Conservation (phyloP, 1,139 yeast species). For the Pichia sp. region DNA sequence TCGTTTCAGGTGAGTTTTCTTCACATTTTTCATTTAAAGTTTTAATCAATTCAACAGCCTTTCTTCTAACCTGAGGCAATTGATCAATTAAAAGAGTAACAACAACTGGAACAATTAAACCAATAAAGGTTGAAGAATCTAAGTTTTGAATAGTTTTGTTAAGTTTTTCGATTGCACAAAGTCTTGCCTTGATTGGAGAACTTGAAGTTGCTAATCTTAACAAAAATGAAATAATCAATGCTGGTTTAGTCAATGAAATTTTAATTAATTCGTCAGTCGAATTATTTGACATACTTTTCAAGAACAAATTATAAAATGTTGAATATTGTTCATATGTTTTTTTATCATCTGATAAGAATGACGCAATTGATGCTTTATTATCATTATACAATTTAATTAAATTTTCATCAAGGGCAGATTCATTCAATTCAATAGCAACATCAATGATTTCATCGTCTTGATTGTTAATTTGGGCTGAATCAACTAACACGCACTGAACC, state of each 20-base stretch:
- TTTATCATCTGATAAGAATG: conserved; percentile 34
- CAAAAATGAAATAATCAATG: conserved; percentile 43
- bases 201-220: conserved; percentile 50
- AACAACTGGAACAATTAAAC: conserved; percentile 39
- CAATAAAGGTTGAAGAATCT: conserved; percentile 23
- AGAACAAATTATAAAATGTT: conserved; percentile 37
- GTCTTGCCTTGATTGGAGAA: conserved; percentile 51
- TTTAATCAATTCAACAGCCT: conserved; percentile 28
- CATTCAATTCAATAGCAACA: conserved; percentile 19
- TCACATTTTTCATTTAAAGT: conserved; percentile 28
- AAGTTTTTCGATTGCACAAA: conserved; percentile 39
- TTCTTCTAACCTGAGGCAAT: conserved; percentile 35
- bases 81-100: conserved; percentile 35
- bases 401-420: conserved; percentile 10
- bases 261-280: conserved; percentile 31
- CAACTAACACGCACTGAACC: conserved; percentile 49
- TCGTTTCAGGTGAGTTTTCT: conserved; percentile 32
- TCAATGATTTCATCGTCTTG: conserved; percentile 29
- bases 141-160: conserved; percentile 32
- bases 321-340: conserved; percentile 39
- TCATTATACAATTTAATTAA: conserved; percentile 20
- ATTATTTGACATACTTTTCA: conserved; percentile 31
- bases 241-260: conserved; percentile 25
- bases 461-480: conserved; percentile 19
- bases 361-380: conserved; percentile 24